Evolutionary conservation across 1,284 basidiomycete species (phyloP).

Genomic region (Caloboletus inedulis): DNA sequence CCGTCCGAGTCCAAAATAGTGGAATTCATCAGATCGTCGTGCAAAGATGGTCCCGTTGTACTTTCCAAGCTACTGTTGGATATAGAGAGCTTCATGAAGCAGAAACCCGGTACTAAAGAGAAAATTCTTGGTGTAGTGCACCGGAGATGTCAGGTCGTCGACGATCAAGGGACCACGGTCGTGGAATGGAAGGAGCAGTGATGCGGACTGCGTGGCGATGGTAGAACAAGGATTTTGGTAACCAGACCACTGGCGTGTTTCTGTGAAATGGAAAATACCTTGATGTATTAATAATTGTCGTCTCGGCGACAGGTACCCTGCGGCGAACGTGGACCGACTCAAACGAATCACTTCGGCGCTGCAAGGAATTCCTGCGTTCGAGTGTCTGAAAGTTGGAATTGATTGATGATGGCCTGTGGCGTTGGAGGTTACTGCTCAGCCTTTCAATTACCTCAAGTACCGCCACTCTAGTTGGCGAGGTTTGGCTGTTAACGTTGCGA

Average conservation of each 20-base stretch:
- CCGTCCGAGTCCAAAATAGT: conserved; percentile 69
- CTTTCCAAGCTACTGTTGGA: conserved; percentile 58
- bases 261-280: conserved; percentile 1
- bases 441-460: conserved; percentile 16
- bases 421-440: conserved; percentile 24
- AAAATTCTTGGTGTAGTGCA: conserved; percentile 72
- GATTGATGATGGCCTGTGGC: conserved; percentile 18
- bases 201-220: conserved; percentile 10
- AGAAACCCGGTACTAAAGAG: conserved; percentile 69
- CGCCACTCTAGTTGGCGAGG: conserved; percentile 17
- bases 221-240: neutral
- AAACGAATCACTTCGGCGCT: neutral
- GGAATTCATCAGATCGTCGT: conserved; percentile 55
- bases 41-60: conserved; percentile 51
- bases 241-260: neutral
- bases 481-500: conserved; percentile 31
- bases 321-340: conserved; percentile 1
- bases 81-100: conserved; percentile 46
- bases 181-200: conserved; percentile 62
- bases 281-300: conserved; percentile 3
- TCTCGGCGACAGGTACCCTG: conserved; percentile 7
- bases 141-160: conserved; percentile 57
- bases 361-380: conserved; percentile 2
- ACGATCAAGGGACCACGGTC: conserved; percentile 51
- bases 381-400: neutral